Evolutionary conservation across 257 asterid species (phyloP).

Genomic region (Verbascum thapsus): DNA sequence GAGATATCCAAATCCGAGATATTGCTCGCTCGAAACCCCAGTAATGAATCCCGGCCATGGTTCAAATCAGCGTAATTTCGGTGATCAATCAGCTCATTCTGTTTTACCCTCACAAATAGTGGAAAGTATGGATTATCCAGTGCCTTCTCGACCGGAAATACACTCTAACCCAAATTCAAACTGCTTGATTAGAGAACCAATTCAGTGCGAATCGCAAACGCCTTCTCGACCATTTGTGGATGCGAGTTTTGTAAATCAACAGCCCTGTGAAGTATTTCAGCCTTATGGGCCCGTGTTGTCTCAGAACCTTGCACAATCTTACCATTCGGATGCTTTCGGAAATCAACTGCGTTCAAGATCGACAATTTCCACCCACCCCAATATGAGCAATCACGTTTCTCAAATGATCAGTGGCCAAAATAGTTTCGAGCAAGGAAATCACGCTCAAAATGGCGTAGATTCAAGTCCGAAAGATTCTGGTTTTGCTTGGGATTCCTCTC

Average conservation of each 20-base stretch:
- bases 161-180: too few species aligned
- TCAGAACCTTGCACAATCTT: slow-evolving; percentile 36
- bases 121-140: not conserved
- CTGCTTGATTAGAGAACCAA: too few species aligned
- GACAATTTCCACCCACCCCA: slow-evolving; percentile 28
- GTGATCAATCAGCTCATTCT: too few species aligned
- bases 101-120: too few species aligned
- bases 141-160: too few species aligned
- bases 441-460: slow-evolving; percentile 29
- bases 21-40: too few species aligned
- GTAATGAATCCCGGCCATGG: too few species aligned
- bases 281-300: slow-evolving; percentile 32
- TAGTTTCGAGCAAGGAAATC: slow-evolving; percentile 35
- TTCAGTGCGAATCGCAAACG: too few species aligned
- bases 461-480: slow-evolving; percentile 32
- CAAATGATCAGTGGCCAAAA: slow-evolving; percentile 26
- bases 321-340: slow-evolving; percentile 32
- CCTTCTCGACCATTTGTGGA: too few species aligned
- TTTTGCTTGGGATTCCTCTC: slow-evolving; percentile 32
- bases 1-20: too few species aligned
- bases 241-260: too few species aligned
- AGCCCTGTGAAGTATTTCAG: not conserved
- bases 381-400: slow-evolving; percentile 24
- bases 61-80: too few species aligned
- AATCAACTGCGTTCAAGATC: slow-evolving; percentile 26